phyloP scores from a whole-genome alignment of 2,329 filamentous ascomycete species.

The Bisporella sp. region DNA sequence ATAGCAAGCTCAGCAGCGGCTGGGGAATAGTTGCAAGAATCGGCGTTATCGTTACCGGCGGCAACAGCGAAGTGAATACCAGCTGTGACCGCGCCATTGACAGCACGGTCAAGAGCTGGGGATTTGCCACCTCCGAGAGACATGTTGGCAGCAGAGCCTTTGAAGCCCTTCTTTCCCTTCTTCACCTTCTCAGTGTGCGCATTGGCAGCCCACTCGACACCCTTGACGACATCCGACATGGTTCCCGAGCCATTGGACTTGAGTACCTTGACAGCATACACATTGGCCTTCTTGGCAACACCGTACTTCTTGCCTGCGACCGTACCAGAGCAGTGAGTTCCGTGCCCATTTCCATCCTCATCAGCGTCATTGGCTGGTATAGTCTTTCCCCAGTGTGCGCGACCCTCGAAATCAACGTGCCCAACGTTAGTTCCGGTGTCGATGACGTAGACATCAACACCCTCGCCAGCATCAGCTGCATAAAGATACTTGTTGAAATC shows the following conservation, averaged over 20 bases:
- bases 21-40: conserved; percentile 98
- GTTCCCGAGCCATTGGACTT: conserved; percentile 94
- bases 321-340: conserved; percentile 98
- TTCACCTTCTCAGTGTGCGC: conserved; percentile 70
- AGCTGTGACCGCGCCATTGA: conserved; percentile 86
- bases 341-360: conserved; percentile 93
- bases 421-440: conserved; percentile 93
- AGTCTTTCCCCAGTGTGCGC: conserved; percentile 95
- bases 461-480: conserved; percentile 82
- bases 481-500: conserved; percentile 99
- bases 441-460: conserved; percentile 97
- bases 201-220: conserved; percentile 89
- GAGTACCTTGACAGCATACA: conserved; percentile 98
- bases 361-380: conserved; percentile 81
- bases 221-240: conserved; percentile 98
- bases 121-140: conserved; percentile 97
- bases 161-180: conserved; percentile 90
- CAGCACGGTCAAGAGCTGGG: conserved; percentile 78
- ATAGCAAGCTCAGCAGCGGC: conserved; percentile 87
- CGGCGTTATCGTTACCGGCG: conserved; percentile 96
- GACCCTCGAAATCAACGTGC: conserved; percentile 95
- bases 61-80: conserved; percentile 97
- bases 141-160: conserved; percentile 99
- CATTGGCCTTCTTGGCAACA: conserved; percentile 96
- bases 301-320: conserved; percentile 98